Evolutionary conservation across 2,329 filamentous ascomycete genomes (phyloP).

Genomic region (Aspergillus fischeri): DNA sequence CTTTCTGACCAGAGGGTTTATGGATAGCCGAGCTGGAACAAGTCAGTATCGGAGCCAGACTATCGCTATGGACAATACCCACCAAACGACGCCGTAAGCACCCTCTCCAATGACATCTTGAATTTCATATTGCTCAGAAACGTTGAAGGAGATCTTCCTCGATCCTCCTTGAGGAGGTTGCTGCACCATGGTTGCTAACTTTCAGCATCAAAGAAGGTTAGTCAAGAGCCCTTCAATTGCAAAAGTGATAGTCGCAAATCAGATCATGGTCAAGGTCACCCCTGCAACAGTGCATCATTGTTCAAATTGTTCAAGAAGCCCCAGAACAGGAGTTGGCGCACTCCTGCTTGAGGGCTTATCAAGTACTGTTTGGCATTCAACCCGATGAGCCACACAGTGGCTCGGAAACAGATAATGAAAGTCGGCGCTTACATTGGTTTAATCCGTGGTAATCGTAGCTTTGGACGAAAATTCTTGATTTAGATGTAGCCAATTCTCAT

Average conservation of each 20-base stretch:
- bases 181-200: slow-evolving; percentile 36
- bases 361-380: neutral
- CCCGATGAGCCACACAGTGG: slow-evolving; percentile 16
- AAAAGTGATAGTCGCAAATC: neutral
- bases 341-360: neutral
- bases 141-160: slow-evolving; percentile 98
- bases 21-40: slow-evolving; percentile 80
- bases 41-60: slow-evolving; percentile 8
- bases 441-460: neutral
- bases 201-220: slow-evolving; percentile 9
- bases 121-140: slow-evolving; percentile 98
- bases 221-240: neutral
- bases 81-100: slow-evolving; percentile 98
- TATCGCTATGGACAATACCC: slow-evolving; percentile 37
- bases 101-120: slow-evolving; percentile 99
- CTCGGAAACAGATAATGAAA: neutral
- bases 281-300: neutral
- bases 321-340: neutral
- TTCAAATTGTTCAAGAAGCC: slow-evolving; percentile 3
- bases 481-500: slow-evolving; percentile 2
- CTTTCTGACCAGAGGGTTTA: slow-evolving; percentile 96
- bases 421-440: slow-evolving; percentile 8
- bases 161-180: slow-evolving; percentile 53
- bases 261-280: neutral
- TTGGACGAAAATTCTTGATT: neutral